Conservation (phyloP, 495 filamentous ascomycete species). For the Ramalina intermedia region DNA sequence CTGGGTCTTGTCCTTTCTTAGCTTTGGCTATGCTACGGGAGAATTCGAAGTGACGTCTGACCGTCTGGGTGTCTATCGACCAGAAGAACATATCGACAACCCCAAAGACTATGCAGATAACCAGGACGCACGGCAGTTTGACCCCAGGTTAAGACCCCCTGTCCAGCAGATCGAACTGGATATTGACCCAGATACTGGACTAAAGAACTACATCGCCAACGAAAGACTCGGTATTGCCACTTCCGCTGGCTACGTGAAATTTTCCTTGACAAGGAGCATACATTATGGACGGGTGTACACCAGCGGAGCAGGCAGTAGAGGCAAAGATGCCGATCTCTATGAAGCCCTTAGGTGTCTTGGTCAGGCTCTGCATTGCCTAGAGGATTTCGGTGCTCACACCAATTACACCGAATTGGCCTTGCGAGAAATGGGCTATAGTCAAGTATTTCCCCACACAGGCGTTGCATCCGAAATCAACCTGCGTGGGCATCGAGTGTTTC, state of each 20-base stretch:
- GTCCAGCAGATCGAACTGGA: constrained; percentile 63
- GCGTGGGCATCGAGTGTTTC: constrained; percentile 60
- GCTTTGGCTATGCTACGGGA: constrained; percentile 88
- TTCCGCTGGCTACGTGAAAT: constrained; percentile 76
- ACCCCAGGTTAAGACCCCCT: constrained; percentile 67
- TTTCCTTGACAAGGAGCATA: constrained; percentile 69
- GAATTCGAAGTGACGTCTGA: constrained; percentile 96
- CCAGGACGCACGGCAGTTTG: constrained; percentile 68
- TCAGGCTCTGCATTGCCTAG: constrained; percentile 82
- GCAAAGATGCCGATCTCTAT: constrained; percentile 72
- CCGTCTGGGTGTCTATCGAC: constrained; percentile 78
- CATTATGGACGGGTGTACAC: constrained; percentile 84
- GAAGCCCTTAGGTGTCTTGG: constrained; percentile 83
- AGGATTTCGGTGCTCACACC: constrained; percentile 91
- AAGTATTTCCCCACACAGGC: constrained; percentile 83
- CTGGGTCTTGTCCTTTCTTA: constrained; percentile 16
- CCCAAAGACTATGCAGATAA: constrained; percentile 85
- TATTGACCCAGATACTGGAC: constrained; percentile 70
- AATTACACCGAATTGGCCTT: constrained; percentile 87
- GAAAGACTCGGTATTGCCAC: constrained; percentile 76
- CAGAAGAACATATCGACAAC: constrained; percentile 91
- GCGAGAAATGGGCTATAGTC: constrained; percentile 66
- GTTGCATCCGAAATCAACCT: constrained; percentile 55
- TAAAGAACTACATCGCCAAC: constrained; percentile 99
- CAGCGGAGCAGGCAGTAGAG: constrained; percentile 46